Percentiles rank a stretch among this genome's conserved stretches.
Evolutionary conservation across 306 rosid genomes (phyloP).

Genomic region (Medicago lupulina): DNA sequence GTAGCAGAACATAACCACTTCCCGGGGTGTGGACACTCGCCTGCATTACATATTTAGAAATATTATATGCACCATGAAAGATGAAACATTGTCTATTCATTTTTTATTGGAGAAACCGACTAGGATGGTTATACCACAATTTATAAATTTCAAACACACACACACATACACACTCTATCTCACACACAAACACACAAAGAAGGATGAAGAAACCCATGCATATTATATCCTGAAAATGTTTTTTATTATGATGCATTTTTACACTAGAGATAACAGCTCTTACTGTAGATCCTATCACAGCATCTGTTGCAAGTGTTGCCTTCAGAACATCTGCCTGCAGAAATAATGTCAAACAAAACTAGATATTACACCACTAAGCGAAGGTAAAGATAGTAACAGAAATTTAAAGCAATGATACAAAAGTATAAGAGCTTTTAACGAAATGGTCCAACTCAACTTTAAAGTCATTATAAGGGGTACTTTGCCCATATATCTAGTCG

Average conservation of each 20-base stretch:
- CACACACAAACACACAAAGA: neutral
- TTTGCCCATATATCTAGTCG: slow-evolving; percentile 8
- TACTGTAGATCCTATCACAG: slow-evolving; percentile 87
- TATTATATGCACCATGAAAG: slow-evolving; percentile 18
- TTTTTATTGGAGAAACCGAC: slow-evolving; percentile 25
- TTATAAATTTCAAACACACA: neutral
- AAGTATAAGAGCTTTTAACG: slow-evolving; percentile 4
- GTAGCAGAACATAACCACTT: slow-evolving; percentile 96
- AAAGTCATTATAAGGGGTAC: slow-evolving; percentile 6
- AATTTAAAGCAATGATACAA: neutral
- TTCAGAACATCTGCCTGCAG: slow-evolving; percentile 83
- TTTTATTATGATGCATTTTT: slow-evolving; percentile 11
- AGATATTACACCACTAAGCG: slow-evolving; percentile 23
- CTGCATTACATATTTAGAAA: slow-evolving; percentile 52
- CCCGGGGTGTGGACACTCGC: slow-evolving; percentile 87
- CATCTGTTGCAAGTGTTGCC: slow-evolving; percentile 95
- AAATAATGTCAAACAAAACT: slow-evolving; percentile 41
- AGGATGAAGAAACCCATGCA: slow-evolving; percentile 27
- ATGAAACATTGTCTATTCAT: slow-evolving; percentile 10
- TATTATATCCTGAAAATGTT: slow-evolving; percentile 17
- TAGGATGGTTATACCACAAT: slow-evolving; percentile 31
- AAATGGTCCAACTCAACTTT: neutral
- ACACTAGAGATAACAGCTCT: slow-evolving; percentile 43
- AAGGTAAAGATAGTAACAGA: slow-evolving; percentile 26
- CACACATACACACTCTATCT: neutral